A percentile compares a stretch with the other conserved stretches of the same genome.
Conservation (phyloP, 2,329 filamentous ascomycete genomes). For the Penicillium psychrosexuale region DNA sequence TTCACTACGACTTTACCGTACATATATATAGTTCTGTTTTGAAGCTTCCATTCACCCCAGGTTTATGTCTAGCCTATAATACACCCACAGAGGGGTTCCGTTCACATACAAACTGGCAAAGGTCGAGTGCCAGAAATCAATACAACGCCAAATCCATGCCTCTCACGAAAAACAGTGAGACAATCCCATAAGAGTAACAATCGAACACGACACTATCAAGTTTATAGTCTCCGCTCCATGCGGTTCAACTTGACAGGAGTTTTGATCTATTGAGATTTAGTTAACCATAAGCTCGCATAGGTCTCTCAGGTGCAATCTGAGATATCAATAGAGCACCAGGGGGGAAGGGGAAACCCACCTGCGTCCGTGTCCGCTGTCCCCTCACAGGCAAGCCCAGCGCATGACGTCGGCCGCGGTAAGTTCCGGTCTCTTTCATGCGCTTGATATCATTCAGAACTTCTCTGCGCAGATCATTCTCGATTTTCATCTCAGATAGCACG, state of each 20-base stretch:
- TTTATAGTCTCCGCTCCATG: constrained; percentile 51
- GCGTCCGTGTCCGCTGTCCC: constrained; percentile 82
- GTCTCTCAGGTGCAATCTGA: neutral
- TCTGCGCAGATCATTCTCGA: constrained; percentile 82
- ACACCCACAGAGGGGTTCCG: constrained; percentile 18
- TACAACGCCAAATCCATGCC: constrained; percentile 29
- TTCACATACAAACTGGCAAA: constrained; percentile 20
- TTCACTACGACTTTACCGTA: neutral
- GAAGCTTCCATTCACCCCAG: constrained; percentile 1
- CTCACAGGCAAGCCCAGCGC: constrained; percentile 89
- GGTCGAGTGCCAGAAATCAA: constrained; percentile 17
- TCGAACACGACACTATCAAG: constrained; percentile 4
- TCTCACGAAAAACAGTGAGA: constrained; percentile 20
- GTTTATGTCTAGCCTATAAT: constrained; percentile 21
- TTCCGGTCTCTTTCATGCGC: constrained; percentile 83
- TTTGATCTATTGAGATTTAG: constrained; percentile 47
- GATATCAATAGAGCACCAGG: neutral
- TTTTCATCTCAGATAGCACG: constrained; percentile 85
- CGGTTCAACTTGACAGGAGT: constrained; percentile 59
- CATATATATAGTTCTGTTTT: neutral
- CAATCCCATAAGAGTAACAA: constrained; percentile 21
- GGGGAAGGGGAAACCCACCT: constrained; percentile 46
- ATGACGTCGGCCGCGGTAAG: constrained; percentile 83
- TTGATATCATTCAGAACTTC: constrained; percentile 80
- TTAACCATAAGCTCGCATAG: constrained; percentile 19